Evolutionary conservation across 495 filamentous ascomycete genomes (phyloP).

Genomic region (Tuber umbilicatum): DNA sequence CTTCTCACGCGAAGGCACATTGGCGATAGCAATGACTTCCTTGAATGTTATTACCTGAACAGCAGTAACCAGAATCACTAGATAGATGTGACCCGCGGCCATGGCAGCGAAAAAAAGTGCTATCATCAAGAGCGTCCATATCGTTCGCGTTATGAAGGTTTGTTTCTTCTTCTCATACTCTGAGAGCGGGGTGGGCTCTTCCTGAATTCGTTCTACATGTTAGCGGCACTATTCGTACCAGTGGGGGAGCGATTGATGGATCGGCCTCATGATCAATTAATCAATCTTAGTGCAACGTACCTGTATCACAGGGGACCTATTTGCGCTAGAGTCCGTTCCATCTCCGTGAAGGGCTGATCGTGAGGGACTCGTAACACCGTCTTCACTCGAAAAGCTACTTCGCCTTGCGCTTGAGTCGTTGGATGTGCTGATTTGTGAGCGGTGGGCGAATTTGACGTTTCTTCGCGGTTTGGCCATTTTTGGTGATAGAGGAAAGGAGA

Average conservation of each 20-base stretch:
- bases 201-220: conserved; percentile 41
- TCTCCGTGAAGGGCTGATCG: conserved; percentile 33
- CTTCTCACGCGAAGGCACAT: conserved; percentile 82
- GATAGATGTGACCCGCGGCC: conserved; percentile 94
- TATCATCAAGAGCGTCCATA: conserved; percentile 99
- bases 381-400: conserved; percentile 59
- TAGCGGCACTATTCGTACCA: conserved; percentile 15
- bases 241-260: background rate
- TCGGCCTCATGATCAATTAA: background rate
- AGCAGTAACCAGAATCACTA: conserved; percentile 82
- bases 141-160: conserved; percentile 92
- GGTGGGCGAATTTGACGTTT: conserved; percentile 75
- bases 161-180: conserved; percentile 98
- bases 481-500: conserved; percentile 9
- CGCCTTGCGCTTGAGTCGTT: conserved; percentile 55
- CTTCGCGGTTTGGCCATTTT: conserved; percentile 68
- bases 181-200: conserved; percentile 49
- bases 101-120: conserved; percentile 81
- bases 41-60: conserved; percentile 98
- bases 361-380: conserved; percentile 39
- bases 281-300: conserved; percentile 11
- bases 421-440: conserved; percentile 39
- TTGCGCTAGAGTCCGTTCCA: conserved; percentile 30
- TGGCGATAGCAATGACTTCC: conserved; percentile 97
- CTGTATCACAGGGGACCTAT: conserved; percentile 31